Evolutionary conservation across 2,329 filamentous ascomycete species (phyloP).

Genomic region (Penicillium sp.): DNA sequence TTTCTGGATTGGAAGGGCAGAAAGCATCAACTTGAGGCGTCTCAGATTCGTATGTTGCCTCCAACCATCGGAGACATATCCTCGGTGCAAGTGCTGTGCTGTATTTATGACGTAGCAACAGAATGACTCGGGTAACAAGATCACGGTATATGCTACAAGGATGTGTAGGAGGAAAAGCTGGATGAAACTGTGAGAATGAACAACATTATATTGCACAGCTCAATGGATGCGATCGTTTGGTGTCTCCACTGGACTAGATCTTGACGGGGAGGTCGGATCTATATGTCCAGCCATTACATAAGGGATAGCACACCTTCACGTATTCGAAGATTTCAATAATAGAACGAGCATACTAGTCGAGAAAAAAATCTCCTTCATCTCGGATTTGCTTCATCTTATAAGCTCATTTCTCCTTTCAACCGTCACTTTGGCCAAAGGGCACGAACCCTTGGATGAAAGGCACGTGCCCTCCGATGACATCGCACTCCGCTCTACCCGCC

Average conservation of each 20-base stretch:
- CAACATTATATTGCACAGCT: background rate
- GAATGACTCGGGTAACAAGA: background rate
- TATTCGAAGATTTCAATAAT: background rate
- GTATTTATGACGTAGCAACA: background rate
- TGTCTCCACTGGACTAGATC: slow-evolving; percentile 1
- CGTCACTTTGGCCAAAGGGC: background rate
- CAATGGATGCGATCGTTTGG: background rate
- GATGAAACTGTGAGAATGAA: background rate
- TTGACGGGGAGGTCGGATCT: background rate
- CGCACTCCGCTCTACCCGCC: slow-evolving; percentile 23
- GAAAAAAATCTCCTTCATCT: background rate
- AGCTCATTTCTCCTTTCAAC: background rate
- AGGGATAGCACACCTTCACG: background rate
- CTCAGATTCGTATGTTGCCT: background rate
- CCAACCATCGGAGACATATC: background rate
- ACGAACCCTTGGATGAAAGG: slow-evolving; percentile 9
- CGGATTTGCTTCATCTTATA: background rate
- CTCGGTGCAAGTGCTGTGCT: background rate
- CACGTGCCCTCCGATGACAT: slow-evolving; percentile 28
- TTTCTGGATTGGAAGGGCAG: background rate
- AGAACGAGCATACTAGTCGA: too few species aligned
- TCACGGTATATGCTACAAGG: background rate
- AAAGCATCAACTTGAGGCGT: too few species aligned
- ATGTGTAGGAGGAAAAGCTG: too few species aligned
- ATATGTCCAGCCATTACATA: background rate